Conservation (phyloP, 148 eudicot genomes). For the Rhododendron griersonianum region DNA sequence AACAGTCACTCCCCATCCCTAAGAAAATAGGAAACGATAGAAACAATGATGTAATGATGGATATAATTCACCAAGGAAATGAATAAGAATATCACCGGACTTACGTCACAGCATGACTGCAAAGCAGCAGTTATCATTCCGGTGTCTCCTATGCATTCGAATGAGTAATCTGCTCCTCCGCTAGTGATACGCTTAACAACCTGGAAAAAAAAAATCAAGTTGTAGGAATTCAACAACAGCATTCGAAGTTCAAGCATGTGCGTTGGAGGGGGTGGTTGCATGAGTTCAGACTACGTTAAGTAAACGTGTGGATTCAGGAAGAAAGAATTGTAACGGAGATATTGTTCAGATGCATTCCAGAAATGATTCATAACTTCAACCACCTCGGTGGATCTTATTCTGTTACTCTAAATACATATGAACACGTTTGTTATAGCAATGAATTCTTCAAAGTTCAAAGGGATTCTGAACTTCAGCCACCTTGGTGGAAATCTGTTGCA, state of each 20-base stretch:
- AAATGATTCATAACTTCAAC: not conserved
- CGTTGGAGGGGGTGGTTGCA: not conserved
- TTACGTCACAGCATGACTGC: constrained; percentile 88
- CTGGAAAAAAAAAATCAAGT: constrained; percentile 24
- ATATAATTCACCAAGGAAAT: not conserved
- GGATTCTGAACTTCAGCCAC: not conserved
- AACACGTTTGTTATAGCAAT: not conserved
- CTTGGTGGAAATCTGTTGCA: not conserved
- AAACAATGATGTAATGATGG: not conserved
- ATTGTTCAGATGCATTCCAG: not conserved
- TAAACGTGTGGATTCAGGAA: not conserved
- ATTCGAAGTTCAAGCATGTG: not conserved
- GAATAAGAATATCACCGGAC: not conserved
- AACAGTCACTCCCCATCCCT: constrained; percentile 98
- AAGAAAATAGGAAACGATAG: not conserved
- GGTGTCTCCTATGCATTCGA: constrained; percentile 93
- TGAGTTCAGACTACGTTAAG: too few species aligned
- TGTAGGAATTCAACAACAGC: not conserved
- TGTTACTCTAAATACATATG: not conserved
- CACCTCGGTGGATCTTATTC: not conserved
- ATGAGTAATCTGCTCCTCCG: constrained; percentile 96
- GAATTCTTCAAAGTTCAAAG: not conserved
- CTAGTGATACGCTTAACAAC: constrained; percentile 68
- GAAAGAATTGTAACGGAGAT: not conserved
- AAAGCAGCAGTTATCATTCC: constrained; percentile 66